Evolutionary conservation across 83 land plant species (phyloP), one percentile per base, ranked within the genome.

Genomic region (Larix sibirica): DNA sequence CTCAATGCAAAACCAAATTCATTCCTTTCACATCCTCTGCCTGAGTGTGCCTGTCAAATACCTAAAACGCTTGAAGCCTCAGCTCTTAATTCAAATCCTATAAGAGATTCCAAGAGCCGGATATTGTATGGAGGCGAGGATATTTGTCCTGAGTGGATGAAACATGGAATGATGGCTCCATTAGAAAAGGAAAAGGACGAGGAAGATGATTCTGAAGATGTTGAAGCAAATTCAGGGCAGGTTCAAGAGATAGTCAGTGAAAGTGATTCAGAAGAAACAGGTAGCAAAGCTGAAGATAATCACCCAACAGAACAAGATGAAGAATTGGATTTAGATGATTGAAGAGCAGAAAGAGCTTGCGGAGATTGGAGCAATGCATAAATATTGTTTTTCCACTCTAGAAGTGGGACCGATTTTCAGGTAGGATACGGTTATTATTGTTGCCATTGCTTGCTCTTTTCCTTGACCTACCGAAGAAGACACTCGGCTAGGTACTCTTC

Each of bases 11-110:
- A 92, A 68, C 85, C 92, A 21, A 62, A 42, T 0, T 90, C 86
- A 2, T 97, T 97, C 63, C 83, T 97, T 10, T 91, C 99, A 33
- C 93, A 97, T 59, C 99, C 99, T 16, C 74, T 94, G 36, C 96
- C 98, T 16, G 96, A 97, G 84, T 97, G 99, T 82, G 87, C 86
- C 18, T 97, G 99, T 83, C 83, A 81, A 80, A 83, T 80, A 62
- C 23, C 82, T 67, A 81, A 80, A 28, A 24, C 12, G 8, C 31
- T 20, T 56, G 85, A 24, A 44, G 24, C 58, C 28, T 67, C 82
- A 47, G 42, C 24, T 10, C 73, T 80, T 18, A 68, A 50, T 23
- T 18, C 77, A 12, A 86, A 59, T 58, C 58, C 42, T 20, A 36
- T 80, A 40, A 88, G 50, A 59, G 81, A 62, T 3, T 36, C 47